Conservation (phyloP, 2,329 filamentous ascomycete species). For the Scedosporium dehoogii region DNA sequence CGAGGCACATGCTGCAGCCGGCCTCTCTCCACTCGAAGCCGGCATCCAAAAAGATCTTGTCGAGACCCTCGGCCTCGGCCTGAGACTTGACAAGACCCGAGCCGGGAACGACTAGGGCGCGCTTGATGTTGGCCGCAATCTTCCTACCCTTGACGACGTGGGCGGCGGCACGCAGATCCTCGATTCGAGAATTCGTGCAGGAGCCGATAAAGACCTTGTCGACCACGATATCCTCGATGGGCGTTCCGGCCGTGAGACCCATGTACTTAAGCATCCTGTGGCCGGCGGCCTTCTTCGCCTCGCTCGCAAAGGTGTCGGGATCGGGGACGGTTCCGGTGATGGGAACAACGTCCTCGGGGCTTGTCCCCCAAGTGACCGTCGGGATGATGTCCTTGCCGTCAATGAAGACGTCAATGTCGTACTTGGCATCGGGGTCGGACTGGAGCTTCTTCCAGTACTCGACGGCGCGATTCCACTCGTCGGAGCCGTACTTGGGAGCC, state of each 20-base stretch:
- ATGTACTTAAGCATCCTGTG: conserved; percentile 88
- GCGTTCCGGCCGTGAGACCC: conserved; percentile 78
- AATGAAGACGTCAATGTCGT: conserved; percentile 81
- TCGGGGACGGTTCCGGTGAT: conserved; percentile 87
- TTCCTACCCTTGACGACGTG: conserved; percentile 79
- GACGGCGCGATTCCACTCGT: conserved; percentile 82
- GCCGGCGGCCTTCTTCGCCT: conserved; percentile 71
- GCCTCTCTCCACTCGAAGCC: conserved; percentile 98
- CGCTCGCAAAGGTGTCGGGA: conserved; percentile 74
- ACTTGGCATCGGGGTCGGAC: conserved; percentile 81
- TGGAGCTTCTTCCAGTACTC: conserved; percentile 81
- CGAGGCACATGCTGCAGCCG: conserved; percentile 97
- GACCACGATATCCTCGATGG: conserved; percentile 81
- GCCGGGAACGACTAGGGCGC: conserved; percentile 92
- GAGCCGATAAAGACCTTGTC: conserved; percentile 99
- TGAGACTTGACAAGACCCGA: conserved; percentile 89
- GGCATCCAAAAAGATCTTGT: conserved; percentile 83
- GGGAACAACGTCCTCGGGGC: conserved; percentile 89
- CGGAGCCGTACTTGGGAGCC: conserved; percentile 72
- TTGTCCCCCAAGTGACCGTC: conserved; percentile 94
- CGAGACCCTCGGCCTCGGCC: conserved; percentile 83
- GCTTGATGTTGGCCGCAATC: conserved; percentile 79
- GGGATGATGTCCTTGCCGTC: conserved; percentile 88
- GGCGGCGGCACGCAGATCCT: conserved; percentile 84
- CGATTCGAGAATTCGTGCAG: conserved; percentile 94